These are phyloP conservation scores for Pleurotus sapidus DNA, from an alignment of 768 basidiomycete genomes.

Conservation along the genomic window DNA sequence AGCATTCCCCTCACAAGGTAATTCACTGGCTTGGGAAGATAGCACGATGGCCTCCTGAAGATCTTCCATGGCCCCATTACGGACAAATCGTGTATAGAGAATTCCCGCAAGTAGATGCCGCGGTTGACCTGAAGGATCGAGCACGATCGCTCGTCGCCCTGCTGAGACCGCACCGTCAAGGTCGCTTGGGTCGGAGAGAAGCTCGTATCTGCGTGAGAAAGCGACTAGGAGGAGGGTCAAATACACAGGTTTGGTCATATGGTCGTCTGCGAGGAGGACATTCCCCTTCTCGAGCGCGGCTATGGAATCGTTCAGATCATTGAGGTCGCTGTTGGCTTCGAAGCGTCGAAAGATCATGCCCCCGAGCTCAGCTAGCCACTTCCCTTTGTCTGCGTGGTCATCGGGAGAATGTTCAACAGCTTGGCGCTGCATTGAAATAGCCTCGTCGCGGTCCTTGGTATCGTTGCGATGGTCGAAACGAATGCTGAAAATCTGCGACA, in stretches of 20 bases:
- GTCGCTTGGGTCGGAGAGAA: neutral
- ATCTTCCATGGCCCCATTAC: neutral
- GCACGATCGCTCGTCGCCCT: neutral
- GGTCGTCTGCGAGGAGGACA: neutral
- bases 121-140: neutral
- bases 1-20: neutral
- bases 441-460: neutral
- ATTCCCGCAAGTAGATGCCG: neutral
- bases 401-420: neutral
- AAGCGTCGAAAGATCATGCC: neutral
- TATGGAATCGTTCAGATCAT: neutral
- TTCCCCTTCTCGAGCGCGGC: neutral
- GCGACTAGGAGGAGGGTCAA: neutral
- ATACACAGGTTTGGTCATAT: neutral
- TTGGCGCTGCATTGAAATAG: neutral
- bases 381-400: neutral
- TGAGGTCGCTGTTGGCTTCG: neutral
- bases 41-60: conserved; percentile 1
- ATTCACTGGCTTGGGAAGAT: neutral
- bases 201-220: neutral
- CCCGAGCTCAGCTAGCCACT: neutral
- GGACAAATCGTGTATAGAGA: neutral
- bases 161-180: neutral
- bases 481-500: neutral
- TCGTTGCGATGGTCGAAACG: neutral